These are phyloP conservation scores for Passiflora organensis DNA, from an alignment of 345 rosid species.

Conservation along the genomic window DNA sequence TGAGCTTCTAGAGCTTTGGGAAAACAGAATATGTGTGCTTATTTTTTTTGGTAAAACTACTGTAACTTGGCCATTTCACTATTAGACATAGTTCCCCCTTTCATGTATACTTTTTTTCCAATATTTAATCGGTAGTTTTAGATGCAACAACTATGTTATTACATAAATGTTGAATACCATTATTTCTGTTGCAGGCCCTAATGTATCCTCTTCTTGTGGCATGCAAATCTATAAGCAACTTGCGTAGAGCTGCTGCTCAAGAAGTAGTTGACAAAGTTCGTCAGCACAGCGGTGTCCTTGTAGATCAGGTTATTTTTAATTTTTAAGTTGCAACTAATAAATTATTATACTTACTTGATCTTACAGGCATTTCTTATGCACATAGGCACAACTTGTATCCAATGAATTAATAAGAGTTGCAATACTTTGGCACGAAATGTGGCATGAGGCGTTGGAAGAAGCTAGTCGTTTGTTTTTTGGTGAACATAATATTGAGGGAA, in stretches of 20 bases:
- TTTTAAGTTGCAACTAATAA: background rate
- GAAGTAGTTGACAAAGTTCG: constrained; percentile 98
- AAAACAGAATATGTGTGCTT: too few relatives aligned
- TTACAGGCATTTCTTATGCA: constrained; percentile 7
- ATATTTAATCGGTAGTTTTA: too few relatives aligned
- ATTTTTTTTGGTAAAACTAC: too few relatives aligned
- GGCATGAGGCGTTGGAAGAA: constrained; percentile 99
- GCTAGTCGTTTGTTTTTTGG: constrained; percentile 98
- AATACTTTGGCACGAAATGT: constrained; percentile 97
- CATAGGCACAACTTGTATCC: constrained; percentile 92
- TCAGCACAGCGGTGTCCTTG: constrained; percentile 88
- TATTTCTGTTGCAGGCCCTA: constrained; percentile 60
- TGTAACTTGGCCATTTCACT: too few relatives aligned
- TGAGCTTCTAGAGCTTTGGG: background rate
- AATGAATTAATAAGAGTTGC: constrained; percentile 91
- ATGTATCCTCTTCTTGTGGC: constrained; percentile 99
- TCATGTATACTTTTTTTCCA: too few relatives aligned
- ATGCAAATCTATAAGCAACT: constrained; percentile 93
- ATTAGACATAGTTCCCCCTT: too few relatives aligned
- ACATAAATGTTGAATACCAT: too few relatives aligned
- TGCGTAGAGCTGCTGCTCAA: constrained; percentile 89
- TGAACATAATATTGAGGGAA: constrained; percentile 93
- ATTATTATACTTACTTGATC: constrained; percentile 5
- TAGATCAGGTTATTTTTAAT: constrained; percentile 68
- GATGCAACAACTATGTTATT: too few relatives aligned